phyloP scores from a whole-genome alignment of 176 grass and related monocot species.

The Phragmites australis region DNA sequence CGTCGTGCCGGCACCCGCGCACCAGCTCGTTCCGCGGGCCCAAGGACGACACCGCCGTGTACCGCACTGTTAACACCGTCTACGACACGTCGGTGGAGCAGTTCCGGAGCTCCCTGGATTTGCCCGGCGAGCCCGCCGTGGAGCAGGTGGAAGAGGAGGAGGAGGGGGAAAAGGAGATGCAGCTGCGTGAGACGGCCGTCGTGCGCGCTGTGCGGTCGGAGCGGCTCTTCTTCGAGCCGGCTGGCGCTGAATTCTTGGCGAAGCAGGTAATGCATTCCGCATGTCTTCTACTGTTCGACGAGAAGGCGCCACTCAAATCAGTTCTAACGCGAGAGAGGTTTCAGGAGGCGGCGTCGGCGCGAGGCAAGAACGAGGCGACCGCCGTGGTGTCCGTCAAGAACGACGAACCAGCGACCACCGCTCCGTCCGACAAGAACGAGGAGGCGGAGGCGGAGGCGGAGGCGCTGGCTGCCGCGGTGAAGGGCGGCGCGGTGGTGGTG shows the following conservation, averaged over 20 bases:
- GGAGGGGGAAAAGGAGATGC: conserved; percentile 26
- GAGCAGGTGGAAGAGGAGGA: conserved; percentile 21
- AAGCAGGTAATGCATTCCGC: conserved; percentile 37
- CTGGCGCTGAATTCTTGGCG: conserved; percentile 46
- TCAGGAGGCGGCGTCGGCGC: conserved; percentile 7
- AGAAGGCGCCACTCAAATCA: not conserved
- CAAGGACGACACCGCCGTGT: conserved; percentile 47
- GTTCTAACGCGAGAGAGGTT: not conserved
- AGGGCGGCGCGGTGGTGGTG: conserved; percentile 42
- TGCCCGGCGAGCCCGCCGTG: not conserved
- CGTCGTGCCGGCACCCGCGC: conserved; percentile 76
- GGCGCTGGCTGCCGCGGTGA: conserved; percentile 24
- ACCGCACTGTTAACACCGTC: conserved; percentile 65
- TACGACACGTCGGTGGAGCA: conserved; percentile 50
- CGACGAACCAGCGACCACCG: not conserved
- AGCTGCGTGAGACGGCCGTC: conserved; percentile 47
- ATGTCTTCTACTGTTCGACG: not conserved
- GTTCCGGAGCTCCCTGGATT: conserved; percentile 16
- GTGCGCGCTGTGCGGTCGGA: conserved; percentile 60
- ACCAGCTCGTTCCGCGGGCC: conserved; percentile 70
- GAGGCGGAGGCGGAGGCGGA: not conserved
- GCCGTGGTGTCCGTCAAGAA: not conserved
- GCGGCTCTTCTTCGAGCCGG: conserved; percentile 73
- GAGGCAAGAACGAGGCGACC: not conserved
- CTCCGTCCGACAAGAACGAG: not conserved